Evolutionary conservation across 208 protist species (phyloP).

Genomic region (Acanthamoeba divionensis): DNA sequence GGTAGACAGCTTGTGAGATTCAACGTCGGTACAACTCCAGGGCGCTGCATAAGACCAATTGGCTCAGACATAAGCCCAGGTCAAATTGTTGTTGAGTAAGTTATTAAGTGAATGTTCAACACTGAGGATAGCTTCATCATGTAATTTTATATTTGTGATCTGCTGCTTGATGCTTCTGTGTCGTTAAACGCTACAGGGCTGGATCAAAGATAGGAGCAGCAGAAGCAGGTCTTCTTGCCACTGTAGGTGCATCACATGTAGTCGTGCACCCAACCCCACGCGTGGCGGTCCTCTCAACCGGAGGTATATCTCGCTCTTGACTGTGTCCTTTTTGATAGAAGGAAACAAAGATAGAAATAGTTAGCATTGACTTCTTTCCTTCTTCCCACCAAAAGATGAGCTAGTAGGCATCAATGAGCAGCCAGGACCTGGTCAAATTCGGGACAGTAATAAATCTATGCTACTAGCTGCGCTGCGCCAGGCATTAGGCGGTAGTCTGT

Average conservation of each 20-base stretch:
- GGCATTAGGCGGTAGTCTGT: background rate
- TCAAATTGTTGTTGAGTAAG: background rate
- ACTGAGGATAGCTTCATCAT: background rate
- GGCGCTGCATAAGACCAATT: constrained; percentile 57
- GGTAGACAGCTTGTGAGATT: constrained; percentile 2
- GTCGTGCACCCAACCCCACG: constrained; percentile 33
- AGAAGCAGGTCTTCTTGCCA: constrained; percentile 71
- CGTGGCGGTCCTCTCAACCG: constrained; percentile 61
- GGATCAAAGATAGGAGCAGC: constrained; percentile 55
- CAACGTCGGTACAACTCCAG: background rate
- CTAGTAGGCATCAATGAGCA: background rate
- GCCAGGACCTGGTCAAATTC: constrained; percentile 25
- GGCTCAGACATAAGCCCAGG: constrained; percentile 61
- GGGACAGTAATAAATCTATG: constrained; percentile 67
- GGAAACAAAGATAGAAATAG: background rate
- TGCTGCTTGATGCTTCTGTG: background rate
- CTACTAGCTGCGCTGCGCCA: constrained; percentile 31
- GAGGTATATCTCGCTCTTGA: constrained; percentile 1
- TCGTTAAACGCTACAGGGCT: background rate
- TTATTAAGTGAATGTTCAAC: background rate
- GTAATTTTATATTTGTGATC: background rate
- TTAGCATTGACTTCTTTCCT: background rate
- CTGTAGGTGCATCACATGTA: constrained; percentile 53
- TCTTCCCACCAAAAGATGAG: constrained; percentile 62
- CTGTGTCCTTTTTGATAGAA: background rate